Conservation (phyloP, 2,329 filamentous ascomycete genomes). For the Colletotrichum aenigma region DNA sequence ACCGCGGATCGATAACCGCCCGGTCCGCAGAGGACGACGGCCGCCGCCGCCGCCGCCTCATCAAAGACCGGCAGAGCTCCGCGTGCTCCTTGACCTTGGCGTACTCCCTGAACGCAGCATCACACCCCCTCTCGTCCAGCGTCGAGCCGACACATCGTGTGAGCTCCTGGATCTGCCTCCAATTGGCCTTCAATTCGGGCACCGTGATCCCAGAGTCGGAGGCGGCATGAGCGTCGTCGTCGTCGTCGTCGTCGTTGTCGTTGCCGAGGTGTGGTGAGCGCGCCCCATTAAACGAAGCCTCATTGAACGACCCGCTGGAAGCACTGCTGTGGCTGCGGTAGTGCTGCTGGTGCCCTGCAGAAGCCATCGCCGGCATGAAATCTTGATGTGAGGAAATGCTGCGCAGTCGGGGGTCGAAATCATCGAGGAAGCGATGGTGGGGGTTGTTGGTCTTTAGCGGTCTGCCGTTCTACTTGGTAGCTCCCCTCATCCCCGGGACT, state of each 20-base stretch:
- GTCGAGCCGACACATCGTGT: conserved; percentile 38
- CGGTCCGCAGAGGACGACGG: background rate
- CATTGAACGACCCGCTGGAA: background rate
- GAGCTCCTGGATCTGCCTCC: conserved; percentile 38
- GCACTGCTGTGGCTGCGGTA: background rate
- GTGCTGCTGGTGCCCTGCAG: background rate
- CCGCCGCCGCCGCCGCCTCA: background rate
- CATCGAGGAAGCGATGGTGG: background rate
- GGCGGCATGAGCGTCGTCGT: background rate
- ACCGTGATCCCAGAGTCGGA: conserved; percentile 26
- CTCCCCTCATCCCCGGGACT: background rate
- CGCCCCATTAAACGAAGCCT: background rate
- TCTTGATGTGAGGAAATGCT: background rate
- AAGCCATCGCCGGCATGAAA: background rate
- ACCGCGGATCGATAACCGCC: background rate
- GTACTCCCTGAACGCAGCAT: conserved; percentile 49
- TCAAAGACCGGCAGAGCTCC: background rate
- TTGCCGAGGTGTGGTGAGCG: background rate
- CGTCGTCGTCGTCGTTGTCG: background rate
- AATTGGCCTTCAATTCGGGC: conserved; percentile 34
- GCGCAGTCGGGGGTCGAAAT: background rate
- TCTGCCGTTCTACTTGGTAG: background rate
- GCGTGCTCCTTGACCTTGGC: conserved; percentile 35
- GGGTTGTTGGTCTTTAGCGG: background rate
- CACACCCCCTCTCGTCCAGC: conserved; percentile 40